Evolutionary conservation across 306 rosid species (phyloP).

Genomic region (Mimosa pudica): DNA sequence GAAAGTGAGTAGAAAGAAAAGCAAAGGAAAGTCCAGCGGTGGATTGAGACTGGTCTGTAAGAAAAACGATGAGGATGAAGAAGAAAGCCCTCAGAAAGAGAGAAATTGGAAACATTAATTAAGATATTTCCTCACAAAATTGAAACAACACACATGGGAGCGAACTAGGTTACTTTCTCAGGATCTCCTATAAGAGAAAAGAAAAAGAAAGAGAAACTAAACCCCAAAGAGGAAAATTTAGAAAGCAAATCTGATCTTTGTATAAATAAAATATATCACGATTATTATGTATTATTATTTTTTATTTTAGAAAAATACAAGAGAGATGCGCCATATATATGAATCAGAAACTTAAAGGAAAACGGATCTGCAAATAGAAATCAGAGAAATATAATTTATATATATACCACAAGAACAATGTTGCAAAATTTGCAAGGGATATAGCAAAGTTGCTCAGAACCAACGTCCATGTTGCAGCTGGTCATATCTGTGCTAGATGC

Average conservation of each 20-base stretch:
- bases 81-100: constrained; percentile 37
- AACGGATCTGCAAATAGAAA: constrained; percentile 41
- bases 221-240: not conserved
- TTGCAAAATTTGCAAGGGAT: constrained; percentile 99
- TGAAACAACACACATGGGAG: not conserved
- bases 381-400: not conserved
- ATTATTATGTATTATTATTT: not conserved
- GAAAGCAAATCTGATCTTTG: not conserved
- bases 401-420: constrained; percentile 89
- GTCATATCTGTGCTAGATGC: constrained; percentile 56
- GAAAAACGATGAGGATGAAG: not conserved
- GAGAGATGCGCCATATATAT: not conserved
- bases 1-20: constrained; percentile 32
- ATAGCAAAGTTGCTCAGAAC: constrained; percentile 92
- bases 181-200: not conserved
- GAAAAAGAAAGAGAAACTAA: not conserved
- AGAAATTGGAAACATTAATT: not conserved
- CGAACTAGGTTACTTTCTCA: not conserved
- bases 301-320: not conserved
- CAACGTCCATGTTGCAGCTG: constrained; percentile 72
- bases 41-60: constrained; percentile 72
- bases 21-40: constrained; percentile 41
- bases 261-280: not conserved
- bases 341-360: not conserved
- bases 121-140: not conserved